Evolutionary conservation across 306 rosid species (phyloP).

Genomic region (Mimosa bimucronata): DNA sequence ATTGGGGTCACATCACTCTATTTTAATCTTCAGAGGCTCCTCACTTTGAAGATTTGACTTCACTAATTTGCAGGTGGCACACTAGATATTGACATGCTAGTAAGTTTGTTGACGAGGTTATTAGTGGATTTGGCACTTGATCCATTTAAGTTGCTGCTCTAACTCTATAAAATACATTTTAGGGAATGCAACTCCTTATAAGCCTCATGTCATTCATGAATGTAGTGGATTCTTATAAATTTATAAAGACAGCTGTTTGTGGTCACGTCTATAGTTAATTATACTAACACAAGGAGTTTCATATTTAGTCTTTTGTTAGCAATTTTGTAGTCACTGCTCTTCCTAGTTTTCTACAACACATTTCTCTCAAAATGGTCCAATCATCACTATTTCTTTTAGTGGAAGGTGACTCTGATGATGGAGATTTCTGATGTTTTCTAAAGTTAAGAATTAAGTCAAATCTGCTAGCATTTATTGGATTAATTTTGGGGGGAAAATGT

Average conservation of each 20-base stretch:
- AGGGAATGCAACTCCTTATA: no score
- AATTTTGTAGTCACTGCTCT: background rate
- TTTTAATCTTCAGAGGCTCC: background rate
- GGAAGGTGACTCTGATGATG: background rate
- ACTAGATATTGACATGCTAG: background rate
- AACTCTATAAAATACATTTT: background rate
- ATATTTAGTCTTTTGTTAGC: background rate
- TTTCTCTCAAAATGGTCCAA: background rate
- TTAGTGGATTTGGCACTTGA: background rate
- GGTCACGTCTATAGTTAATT: background rate
- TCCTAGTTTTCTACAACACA: background rate
- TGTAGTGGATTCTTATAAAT: background rate
- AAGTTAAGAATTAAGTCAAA: background rate
- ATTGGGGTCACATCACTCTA: background rate
- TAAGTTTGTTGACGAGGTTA: background rate
- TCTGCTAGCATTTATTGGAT: background rate
- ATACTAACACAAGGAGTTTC: background rate
- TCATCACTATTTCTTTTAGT: background rate
- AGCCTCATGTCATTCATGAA: no score
- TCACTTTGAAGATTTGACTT: background rate
- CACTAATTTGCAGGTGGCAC: background rate
- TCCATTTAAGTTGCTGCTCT: background rate
- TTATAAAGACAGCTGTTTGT: background rate
- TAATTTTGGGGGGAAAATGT: no score
- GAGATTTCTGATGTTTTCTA: background rate